Base-by-base conservation (phyloP, 306 rosid genomes). In the Crotalaria pallida region DNA sequence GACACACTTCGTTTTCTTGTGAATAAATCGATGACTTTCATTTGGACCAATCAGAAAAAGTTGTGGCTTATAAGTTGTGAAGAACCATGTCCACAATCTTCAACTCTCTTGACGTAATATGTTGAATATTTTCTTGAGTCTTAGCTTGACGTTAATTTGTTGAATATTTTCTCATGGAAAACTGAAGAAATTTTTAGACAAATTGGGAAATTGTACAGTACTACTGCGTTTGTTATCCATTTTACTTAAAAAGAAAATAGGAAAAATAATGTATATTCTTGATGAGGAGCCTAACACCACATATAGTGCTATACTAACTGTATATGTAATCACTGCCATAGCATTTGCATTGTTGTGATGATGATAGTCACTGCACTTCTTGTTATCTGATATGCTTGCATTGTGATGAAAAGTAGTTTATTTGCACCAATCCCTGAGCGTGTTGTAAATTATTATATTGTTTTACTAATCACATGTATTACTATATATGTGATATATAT, bases 221-320 rank as follows among this genome's bases (percentile, higher is more conserved):
- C 33, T 10, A 22, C 33, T 52, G 6, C 1, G 6, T 60, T 48
- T 47, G 45, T 59, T 47, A 4, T 65, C 38, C 44, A 45, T 65
- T 60, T 48, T 26, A 9, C 15, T 26, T 26, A 17, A 18, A 21
- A 29, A 31, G 17, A 49, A 18, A 19, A n/a, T n/a, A n/a, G 7
- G 57, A 17, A 71, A 24, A 38, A 58, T 10, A 26, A n/a, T 26
- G 6, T 29, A 5, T 36, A 41, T 6, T 7, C 22, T n/a, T 29
- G 21, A 44, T 29, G 21, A 44, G 11, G 16, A 1, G 41, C 18
- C 36, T 22, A 19, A 36, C n/a, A 47, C 81, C 81, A 55, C 77
- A 45, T 11, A 55, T 63, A 57, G 79, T 65, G 73, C 52, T 31
- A 44, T 65, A 29, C 34, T 27, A 10, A 64, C 18, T 17, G 55